Conservation (phyloP, 371 early-diverging fungal species). For the Coemansia sp. region DNA sequence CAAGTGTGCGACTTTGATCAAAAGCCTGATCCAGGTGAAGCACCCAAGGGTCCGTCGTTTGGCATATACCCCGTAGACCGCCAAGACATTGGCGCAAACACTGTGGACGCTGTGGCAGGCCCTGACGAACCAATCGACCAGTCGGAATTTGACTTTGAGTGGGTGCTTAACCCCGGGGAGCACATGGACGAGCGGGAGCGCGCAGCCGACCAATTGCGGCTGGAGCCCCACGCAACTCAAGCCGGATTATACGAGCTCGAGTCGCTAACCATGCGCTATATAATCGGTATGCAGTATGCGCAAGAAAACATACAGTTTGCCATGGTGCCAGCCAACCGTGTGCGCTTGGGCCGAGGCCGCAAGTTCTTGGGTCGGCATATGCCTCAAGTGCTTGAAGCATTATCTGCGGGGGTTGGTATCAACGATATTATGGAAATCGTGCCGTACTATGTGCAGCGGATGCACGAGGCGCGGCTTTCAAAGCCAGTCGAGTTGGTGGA, state of each 20-base stretch:
- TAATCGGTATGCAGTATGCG: constrained; percentile 7
- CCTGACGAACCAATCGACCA: neutral
- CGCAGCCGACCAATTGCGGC: neutral
- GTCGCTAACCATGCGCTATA: constrained; percentile 20
- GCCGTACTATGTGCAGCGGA: constrained; percentile 38
- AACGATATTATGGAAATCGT: constrained; percentile 6
- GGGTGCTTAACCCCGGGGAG: constrained; percentile 3
- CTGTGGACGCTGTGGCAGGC: neutral
- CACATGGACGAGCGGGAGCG: constrained; percentile 1
- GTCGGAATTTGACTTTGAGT: constrained; percentile 9
- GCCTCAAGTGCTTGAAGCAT: constrained; percentile 30
- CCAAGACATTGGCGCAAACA: neutral
- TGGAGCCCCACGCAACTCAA: neutral
- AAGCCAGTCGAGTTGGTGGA: constrained; percentile 19
- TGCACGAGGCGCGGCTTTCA: constrained; percentile 27
- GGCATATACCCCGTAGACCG: constrained; percentile 39
- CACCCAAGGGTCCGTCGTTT: constrained; percentile 13
- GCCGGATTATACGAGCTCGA: constrained; percentile 18
- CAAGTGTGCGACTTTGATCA: constrained; percentile 34
- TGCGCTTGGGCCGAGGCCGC: constrained; percentile 13
- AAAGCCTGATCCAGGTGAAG: neutral
- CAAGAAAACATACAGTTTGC: constrained; percentile 6
- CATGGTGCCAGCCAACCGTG: constrained; percentile 4
- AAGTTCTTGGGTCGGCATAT: constrained; percentile 18
- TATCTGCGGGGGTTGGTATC: neutral